These are phyloP conservation scores for Microdochium trichocladiopsis DNA, from an alignment of 2,329 filamentous ascomycete species.

Conservation along the genomic window DNA sequence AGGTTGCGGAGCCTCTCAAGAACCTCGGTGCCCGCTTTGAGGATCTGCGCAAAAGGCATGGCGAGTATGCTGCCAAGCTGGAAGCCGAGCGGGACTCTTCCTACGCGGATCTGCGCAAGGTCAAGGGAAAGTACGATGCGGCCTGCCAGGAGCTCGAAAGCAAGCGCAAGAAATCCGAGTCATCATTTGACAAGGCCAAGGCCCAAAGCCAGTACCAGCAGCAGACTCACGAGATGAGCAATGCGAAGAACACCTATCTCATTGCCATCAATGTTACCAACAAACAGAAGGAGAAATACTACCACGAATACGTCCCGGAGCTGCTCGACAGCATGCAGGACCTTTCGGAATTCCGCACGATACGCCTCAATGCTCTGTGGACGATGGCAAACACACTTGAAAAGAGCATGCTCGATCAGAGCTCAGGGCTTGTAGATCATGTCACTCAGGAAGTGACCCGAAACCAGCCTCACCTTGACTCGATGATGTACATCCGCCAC, in stretches of 20 bases:
- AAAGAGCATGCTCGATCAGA: constrained; percentile 67
- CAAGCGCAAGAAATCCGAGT: constrained; percentile 89
- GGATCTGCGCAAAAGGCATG: constrained; percentile 84
- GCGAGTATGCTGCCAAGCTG: constrained; percentile 80
- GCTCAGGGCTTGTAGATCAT: constrained; percentile 63
- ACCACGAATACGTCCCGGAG: constrained; percentile 93
- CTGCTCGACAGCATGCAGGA: constrained; percentile 90
- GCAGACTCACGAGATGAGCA: constrained; percentile 92
- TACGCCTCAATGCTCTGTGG: constrained; percentile 83
- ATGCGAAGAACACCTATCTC: constrained; percentile 95
- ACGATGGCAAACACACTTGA: constrained; percentile 73
- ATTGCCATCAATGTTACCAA: constrained; percentile 96
- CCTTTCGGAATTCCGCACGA: constrained; percentile 79
- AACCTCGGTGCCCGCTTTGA: constrained; percentile 70
- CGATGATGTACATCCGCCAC: constrained; percentile 96
- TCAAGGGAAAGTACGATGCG: constrained; percentile 87
- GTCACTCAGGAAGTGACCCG: constrained; percentile 75
- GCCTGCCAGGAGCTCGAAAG: constrained; percentile 93
- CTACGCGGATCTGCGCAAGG: constrained; percentile 81
- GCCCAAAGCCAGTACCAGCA: constrained; percentile 88
- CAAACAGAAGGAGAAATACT: constrained; percentile 95
- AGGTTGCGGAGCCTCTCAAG: constrained; percentile 83
- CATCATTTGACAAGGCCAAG: constrained; percentile 89
- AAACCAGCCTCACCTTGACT: constrained; percentile 84
- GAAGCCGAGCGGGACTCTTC: constrained; percentile 82